Evolutionary conservation across 2,329 filamentous ascomycete genomes (phyloP).

Genomic region (Sporothrix pseudoabietina): DNA sequence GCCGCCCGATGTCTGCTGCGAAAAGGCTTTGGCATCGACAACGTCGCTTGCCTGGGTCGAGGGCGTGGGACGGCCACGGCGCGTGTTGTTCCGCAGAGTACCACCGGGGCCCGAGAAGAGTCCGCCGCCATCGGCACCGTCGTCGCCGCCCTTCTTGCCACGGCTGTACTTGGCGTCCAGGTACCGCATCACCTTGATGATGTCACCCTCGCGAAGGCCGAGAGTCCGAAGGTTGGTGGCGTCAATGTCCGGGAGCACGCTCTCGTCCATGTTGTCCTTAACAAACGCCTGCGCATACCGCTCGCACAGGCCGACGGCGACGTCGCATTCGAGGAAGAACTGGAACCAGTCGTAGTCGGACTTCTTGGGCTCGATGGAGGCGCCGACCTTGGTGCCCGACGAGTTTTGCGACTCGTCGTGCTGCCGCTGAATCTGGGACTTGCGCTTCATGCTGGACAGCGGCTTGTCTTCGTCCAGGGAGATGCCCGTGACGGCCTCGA

Average conservation of each 20-base stretch:
- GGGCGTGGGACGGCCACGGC: conserved; percentile 85
- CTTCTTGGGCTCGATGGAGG: conserved; percentile 64
- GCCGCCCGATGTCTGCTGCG: conserved; percentile 56
- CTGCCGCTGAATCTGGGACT: conserved; percentile 35
- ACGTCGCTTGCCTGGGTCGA: conserved; percentile 83
- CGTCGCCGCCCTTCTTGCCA: conserved; percentile 58
- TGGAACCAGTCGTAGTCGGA: conserved; percentile 97
- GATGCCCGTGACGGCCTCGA: conserved; percentile 82
- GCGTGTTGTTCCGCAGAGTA: conserved; percentile 86
- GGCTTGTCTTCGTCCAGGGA: conserved; percentile 95
- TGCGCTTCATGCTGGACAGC: conserved; percentile 74
- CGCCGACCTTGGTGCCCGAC: conserved; percentile 52
- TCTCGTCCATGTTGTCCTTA: conserved; percentile 94
- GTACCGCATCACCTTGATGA: conserved; percentile 89
- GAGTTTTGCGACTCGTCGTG: conserved; percentile 38
- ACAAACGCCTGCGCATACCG: conserved; percentile 87
- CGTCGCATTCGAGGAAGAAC: conserved; percentile 91
- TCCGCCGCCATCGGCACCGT: conserved; percentile 63
- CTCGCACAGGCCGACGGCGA: conserved; percentile 90
- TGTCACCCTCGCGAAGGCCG: conserved; percentile 94
- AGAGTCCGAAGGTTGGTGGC: conserved; percentile 79
- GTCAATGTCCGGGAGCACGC: conserved; percentile 85
- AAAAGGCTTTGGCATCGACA: conserved; percentile 84
- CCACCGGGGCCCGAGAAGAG: conserved; percentile 95
- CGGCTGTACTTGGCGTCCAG: conserved; percentile 80